These are phyloP conservation scores for Luffa aegyptiaca DNA, from an alignment of 306 rosid genomes.

Conservation along the genomic window DNA sequence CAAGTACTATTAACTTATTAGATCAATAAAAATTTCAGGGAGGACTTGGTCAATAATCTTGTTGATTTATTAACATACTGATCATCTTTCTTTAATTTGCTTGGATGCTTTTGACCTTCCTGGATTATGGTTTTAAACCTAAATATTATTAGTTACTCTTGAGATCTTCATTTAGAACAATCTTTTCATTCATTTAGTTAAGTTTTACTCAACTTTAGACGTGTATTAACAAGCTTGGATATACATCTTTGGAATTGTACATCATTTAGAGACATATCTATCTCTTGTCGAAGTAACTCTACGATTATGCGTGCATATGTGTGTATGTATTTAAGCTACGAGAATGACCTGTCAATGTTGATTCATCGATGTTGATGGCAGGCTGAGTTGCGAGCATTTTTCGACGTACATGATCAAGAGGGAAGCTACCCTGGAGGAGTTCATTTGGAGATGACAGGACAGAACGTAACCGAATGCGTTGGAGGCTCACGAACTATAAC, in stretches of 20 bases:
- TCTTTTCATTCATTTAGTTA: neutral
- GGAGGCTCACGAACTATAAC: slow-evolving; percentile 32
- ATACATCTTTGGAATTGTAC: neutral
- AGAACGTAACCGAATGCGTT: slow-evolving; percentile 30
- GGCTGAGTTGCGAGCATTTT: slow-evolving; percentile 32
- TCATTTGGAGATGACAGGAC: slow-evolving; percentile 35
- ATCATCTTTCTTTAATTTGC: neutral
- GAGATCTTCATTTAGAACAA: neutral
- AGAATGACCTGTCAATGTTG: neutral
- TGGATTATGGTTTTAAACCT: neutral
- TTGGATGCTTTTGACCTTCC: neutral
- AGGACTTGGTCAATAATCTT: neutral
- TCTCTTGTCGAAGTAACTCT: neutral
- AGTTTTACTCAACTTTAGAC: neutral
- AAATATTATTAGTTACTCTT: neutral
- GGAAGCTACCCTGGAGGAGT: slow-evolving; percentile 34
- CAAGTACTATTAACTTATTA: neutral
- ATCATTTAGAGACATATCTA: neutral
- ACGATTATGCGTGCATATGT: neutral
- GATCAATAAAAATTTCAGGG: neutral
- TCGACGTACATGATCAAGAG: slow-evolving; percentile 35
- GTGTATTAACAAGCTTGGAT: neutral
- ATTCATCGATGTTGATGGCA: neutral
- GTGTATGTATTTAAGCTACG: neutral
- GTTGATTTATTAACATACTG: neutral